Evolutionary conservation across 345 rosid species (phyloP), one percentile per base, ranked within the genome.

Genomic region (Aquilaria yunnanensis): DNA sequence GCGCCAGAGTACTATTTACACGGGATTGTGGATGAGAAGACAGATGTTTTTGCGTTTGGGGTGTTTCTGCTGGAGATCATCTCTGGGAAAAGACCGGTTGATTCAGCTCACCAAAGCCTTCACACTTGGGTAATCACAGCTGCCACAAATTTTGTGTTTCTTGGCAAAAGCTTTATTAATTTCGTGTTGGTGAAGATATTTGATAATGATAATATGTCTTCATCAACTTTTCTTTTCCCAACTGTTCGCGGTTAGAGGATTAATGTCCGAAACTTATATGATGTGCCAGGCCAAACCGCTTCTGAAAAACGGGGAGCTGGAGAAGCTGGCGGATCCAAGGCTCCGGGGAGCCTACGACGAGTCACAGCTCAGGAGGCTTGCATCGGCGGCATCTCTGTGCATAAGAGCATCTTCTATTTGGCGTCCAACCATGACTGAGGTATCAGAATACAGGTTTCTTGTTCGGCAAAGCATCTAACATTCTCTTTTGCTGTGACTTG

Each of bases 1-100:
- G 97, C 99, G 16, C 99, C 99, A 1, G 97, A 94, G 76, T 94
- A 94, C 81, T 94, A 85, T 51, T 79, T 80, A 85, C 97, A 90
- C 78, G 99, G 99, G 60, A 86, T 88, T 68, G 99, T 90, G 62
- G 99, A 90, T 71, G 96, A 94, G 90, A 94, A 90, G 77, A 94
- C 95, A 47, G 91, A 90, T 76, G 97, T 94, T 53, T 94, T 90
- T 70, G 99, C 99, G 0, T 94, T 88, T 68, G 97, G 97, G 47
- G 99, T 94, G 30, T 88, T 94, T 73, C 65, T 90, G 60, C 77
- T 94, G 61, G 99, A 94, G 60, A 78, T 94, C 45, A 78, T 94
- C 70, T 90, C 97, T 31, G 97, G 96, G 63, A 82, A 86, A 68
- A 90, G 81, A 77, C 95, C 99, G 9, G 96, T 90, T 23, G 88